Base-by-base conservation (phyloP, 129 eudicot genomes). In the Saposhnikovia divaricata region DNA sequence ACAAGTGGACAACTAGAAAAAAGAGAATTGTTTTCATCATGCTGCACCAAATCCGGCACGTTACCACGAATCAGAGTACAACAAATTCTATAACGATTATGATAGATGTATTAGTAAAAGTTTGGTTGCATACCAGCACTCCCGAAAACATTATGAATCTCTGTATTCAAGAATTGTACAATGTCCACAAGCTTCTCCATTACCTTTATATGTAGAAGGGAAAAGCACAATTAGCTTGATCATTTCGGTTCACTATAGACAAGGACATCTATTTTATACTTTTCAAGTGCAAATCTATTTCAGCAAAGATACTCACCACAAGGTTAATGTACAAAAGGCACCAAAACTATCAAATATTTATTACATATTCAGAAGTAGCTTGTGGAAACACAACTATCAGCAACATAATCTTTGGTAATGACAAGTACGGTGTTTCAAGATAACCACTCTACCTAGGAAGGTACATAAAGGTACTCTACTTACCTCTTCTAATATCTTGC, bases 181-280 rank as follows among this genome's bases (percentile, higher is more conserved):
- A 94, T 89, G 81, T 94, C 98, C 28, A 94, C 98, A 76, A 94
- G 97, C 85, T 94, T 93, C 90, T 94, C 98, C 98, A 92, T 94
- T 79, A 94, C 98, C 98, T 92, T 79, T 57, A 82, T 37, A 59
- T 59, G 66, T n/a, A 61, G 79, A 75, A 79, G n/a, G 23, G 80
- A 75, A 72, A 38, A 74, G 34, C 45, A 55, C 57, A 81, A 61
- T 72, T 31, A 84, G 75, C 47, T 78, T 42, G 77, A 71, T 55
- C 50, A 42, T 40, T 23, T 53, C 38, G 38, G 53, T 55, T 65
- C 28, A 71, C 46, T 76, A 45, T 51, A 31, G 31, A 65, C 78
- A 74, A 21, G 12, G 57, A 76, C 37, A 78, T 65, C 72, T 82
- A 61, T 6, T 65, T 28, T 18, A 40, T 68, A 73, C 71, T 74